phyloP scores from a whole-genome alignment of 148 eudicot genomes.

The Chenopodium berlandieri region DNA sequence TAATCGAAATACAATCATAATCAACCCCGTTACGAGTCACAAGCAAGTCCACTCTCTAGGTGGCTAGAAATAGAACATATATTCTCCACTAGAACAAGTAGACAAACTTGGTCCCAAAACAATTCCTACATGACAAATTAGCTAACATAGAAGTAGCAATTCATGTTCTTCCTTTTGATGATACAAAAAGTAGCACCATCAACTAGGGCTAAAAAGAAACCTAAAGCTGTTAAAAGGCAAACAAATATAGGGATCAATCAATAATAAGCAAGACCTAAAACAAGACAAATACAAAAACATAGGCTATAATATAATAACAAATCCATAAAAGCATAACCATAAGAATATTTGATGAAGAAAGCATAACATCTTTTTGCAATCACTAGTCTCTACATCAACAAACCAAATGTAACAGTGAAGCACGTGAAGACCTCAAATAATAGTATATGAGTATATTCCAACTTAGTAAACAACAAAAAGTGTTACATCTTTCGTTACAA shows the following conservation, averaged over 20 bases:
- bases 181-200: not conserved
- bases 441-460: conserved; percentile 11
- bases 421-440: conserved; percentile 12
- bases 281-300: not conserved
- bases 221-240: not conserved
- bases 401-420: not conserved
- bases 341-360: conserved; percentile 22
- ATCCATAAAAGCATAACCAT: not conserved
- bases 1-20: too few relatives aligned
- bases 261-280: not conserved
- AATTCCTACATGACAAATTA: not conserved
- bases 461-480: conserved; percentile 28
- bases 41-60: too few relatives aligned
- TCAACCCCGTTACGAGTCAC: too few relatives aligned
- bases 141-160: not conserved
- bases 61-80: not conserved
- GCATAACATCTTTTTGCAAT: not conserved
- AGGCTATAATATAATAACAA: not conserved
- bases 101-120: not conserved
- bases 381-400: not conserved
- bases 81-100: not conserved
- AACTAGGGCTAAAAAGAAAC: not conserved
- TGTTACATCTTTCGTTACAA: conserved; percentile 14
- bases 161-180: not conserved
- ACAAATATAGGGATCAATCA: not conserved